phyloP scores from a whole-genome alignment of 2,329 filamentous ascomycete species.

The Diaporthe sp. region DNA sequence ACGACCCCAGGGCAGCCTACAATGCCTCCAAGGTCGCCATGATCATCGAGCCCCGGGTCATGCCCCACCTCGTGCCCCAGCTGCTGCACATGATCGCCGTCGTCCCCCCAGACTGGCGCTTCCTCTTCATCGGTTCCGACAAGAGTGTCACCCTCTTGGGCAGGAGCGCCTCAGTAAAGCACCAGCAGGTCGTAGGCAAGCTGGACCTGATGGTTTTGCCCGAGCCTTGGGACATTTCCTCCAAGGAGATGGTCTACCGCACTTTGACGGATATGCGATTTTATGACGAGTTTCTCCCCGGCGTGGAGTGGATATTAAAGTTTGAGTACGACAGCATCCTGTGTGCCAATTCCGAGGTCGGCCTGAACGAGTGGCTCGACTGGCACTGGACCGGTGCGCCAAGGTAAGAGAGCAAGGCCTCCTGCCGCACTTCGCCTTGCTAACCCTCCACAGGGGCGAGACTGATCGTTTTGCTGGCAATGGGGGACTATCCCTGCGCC shows the following conservation, averaged over 20 bases:
- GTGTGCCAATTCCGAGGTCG: conserved; percentile 64
- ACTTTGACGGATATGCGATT: conserved; percentile 67
- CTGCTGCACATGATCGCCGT: conserved; percentile 70
- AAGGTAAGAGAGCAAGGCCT: conserved; percentile 53
- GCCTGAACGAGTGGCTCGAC: conserved; percentile 63
- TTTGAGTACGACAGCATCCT: conserved; percentile 70
- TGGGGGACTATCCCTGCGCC: conserved; percentile 65
- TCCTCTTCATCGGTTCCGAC: conserved; percentile 67
- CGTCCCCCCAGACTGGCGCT: conserved; percentile 69
- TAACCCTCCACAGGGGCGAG: conserved; percentile 13
- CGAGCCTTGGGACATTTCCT: conserved; percentile 62
- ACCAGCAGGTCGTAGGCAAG: conserved; percentile 59
- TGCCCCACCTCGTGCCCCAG: conserved; percentile 64
- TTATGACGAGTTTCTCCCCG: conserved; percentile 62
- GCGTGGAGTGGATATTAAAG: conserved; percentile 67
- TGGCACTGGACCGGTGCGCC: conserved; percentile 69
- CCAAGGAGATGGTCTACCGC: conserved; percentile 65
- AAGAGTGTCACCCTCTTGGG: conserved; percentile 61
- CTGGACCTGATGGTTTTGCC: conserved; percentile 67
- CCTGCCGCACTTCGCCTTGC: background rate
- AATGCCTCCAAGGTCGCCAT: conserved; percentile 68
- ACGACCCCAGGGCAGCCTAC: conserved; percentile 53
- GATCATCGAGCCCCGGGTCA: conserved; percentile 66
- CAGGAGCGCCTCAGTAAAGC: conserved; percentile 55
- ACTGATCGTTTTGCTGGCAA: conserved; percentile 62